A percentile compares a stretch with the other conserved stretches of the same genome.
Evolutionary conservation across 768 basidiomycete species (phyloP).

Genomic region (Amanita thiersii): DNA sequence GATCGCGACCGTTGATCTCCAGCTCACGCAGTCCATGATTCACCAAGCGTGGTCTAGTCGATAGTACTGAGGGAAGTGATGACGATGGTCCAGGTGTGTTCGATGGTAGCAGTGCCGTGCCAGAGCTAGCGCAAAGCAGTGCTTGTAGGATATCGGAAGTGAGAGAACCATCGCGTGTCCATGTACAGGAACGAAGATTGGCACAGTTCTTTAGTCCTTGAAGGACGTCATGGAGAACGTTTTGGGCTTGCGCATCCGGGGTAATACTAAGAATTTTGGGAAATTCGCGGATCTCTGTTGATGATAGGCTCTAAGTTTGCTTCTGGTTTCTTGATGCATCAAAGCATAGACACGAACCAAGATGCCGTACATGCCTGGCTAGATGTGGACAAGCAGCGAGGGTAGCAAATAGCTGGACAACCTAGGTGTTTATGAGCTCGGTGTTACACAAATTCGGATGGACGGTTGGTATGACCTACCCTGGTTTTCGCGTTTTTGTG

Average conservation of each 20-base stretch:
- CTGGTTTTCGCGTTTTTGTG: slow-evolving; percentile 55
- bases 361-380: slow-evolving; percentile 44
- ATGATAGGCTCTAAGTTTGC: background rate
- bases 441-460: background rate
- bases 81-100: too few relatives aligned
- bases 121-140: slow-evolving; percentile 18
- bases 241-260: slow-evolving; percentile 14
- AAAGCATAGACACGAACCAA: slow-evolving; percentile 33
- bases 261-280: slow-evolving; percentile 39
- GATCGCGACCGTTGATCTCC: slow-evolving; percentile 65
- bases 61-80: background rate
- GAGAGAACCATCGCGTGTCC: slow-evolving; percentile 77
- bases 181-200: slow-evolving; percentile 56
- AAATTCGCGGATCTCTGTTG: slow-evolving; percentile 66
- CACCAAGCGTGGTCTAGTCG: background rate
- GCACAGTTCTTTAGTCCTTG: slow-evolving; percentile 52
- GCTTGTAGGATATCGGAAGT: slow-evolving; percentile 50
- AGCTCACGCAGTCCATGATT: slow-evolving; percentile 26
- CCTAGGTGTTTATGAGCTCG: slow-evolving; percentile 27
- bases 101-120: background rate
- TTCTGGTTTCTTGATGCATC: background rate
- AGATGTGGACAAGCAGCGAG: slow-evolving; percentile 46
- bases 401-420: slow-evolving; percentile 53
- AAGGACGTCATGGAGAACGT: slow-evolving; percentile 31
- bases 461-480: slow-evolving; percentile 23